Conservation (phyloP, 495 filamentous ascomycete species). For the Parathielavia appendiculata region DNA sequence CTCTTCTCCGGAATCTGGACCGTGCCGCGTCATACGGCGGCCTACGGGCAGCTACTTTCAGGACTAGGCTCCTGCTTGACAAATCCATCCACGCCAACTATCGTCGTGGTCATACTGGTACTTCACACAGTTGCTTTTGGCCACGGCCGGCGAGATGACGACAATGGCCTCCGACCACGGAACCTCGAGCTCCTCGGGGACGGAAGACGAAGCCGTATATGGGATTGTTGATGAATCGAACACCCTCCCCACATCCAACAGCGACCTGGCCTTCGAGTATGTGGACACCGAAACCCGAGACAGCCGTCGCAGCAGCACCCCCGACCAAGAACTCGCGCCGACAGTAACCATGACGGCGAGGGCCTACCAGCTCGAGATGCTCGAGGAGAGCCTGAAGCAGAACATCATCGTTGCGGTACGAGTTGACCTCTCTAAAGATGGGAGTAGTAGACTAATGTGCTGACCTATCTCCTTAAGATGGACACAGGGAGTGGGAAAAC, state of each 20-base stretch:
- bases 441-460: neutral
- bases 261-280: neutral
- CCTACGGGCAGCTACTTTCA: neutral
- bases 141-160: slow-evolving; percentile 5
- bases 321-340: slow-evolving; percentile 10
- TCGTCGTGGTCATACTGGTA: neutral
- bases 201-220: neutral
- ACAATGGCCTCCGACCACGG: slow-evolving; percentile 13
- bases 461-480: slow-evolving; percentile 53
- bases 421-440: neutral
- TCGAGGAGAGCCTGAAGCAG: slow-evolving; percentile 67
- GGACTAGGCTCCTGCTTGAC: neutral
- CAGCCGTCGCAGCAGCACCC: slow-evolving; percentile 8
- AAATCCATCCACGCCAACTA: slow-evolving; percentile 5
- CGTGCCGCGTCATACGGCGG: neutral
- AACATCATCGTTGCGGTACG: slow-evolving; percentile 83
- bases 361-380: slow-evolving; percentile 87
- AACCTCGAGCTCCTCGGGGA: slow-evolving; percentile 13
- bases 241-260: neutral
- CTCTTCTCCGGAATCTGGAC: too few relatives aligned
- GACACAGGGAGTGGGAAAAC: slow-evolving; percentile 93
- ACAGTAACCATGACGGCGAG: slow-evolving; percentile 46
- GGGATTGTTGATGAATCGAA: slow-evolving; percentile 1
- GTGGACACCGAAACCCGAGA: slow-evolving; percentile 1
- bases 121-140: neutral